Evolutionary conservation across 2,329 filamentous ascomycete genomes (phyloP).

Genomic region (Mycogone perniciosa): DNA sequence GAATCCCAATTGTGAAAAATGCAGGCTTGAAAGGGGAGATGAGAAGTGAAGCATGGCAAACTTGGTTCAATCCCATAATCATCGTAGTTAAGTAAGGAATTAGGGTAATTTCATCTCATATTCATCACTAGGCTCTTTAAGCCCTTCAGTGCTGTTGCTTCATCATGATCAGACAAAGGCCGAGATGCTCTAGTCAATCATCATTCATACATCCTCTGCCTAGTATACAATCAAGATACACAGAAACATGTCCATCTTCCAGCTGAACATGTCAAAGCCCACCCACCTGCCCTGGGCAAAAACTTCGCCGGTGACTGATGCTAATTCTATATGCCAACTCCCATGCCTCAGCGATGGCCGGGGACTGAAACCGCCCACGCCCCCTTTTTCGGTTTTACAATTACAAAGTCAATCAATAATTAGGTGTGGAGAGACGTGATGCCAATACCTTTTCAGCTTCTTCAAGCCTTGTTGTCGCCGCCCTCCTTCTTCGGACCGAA

Average conservation of each 20-base stretch:
- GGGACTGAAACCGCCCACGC: background rate
- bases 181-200: constrained; percentile 5
- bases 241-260: constrained; percentile 4
- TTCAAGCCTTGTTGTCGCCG: constrained; percentile 16
- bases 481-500: constrained; percentile 19
- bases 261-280: background rate
- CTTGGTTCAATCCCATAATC: no score
- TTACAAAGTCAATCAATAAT: constrained; percentile 3
- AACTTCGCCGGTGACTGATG: constrained; percentile 6
- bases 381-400: constrained; percentile 9
- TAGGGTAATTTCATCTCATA: background rate
- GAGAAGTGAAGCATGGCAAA: no score
- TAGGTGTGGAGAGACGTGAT: constrained; percentile 10
- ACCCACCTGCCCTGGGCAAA: constrained; percentile 1
- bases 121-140: background rate
- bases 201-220: constrained; percentile 13
- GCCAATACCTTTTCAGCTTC: background rate
- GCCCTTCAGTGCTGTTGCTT: no score
- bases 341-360: background rate
- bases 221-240: constrained; percentile 13
- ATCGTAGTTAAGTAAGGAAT: no score
- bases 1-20: no score
- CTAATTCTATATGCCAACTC: constrained; percentile 11
- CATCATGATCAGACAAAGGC: background rate
- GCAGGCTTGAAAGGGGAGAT: no score